Base-by-base conservation (phyloP, 1,284 basidiomycete genomes). In the Ustilago trichophora region DNA sequence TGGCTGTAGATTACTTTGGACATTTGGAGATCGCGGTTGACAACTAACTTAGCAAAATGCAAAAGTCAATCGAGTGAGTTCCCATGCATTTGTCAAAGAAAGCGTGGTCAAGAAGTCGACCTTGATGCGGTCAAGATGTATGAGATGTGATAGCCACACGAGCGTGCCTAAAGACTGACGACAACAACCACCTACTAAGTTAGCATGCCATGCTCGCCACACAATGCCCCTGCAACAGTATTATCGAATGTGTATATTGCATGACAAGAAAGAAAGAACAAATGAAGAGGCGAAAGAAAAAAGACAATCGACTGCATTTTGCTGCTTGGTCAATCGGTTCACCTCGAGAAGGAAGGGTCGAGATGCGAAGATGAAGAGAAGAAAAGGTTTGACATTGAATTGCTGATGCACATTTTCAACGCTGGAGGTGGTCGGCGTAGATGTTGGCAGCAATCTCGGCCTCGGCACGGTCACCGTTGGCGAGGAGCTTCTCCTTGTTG, bases 401-500 rank as follows among this genome's bases (percentile, higher is more conserved):
- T 29, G 27, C 13, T 7, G 27, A 29, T 29, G 27, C 7, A 29
- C n/a, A 13, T 29, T 29, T 29, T 68, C 57, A 80, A 24, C 77
- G 74, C 68, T 77, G 76, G 16, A 78, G 60, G 54, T 80, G 77
- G 48, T 78, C 77, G 31, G 71, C 65, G 38, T 74, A 72, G 31
- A 81, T 67, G 69, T 81, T 81, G 46, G 78, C 70, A 19, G 80
- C 78, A 36, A 79, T 77, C 85, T 98, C 95, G 31, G 93, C 91
- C 84, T 98, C 95, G 68, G 92, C 91, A 68, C 91, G 85, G 85
- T 98, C 96, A 60, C 96, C 96, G 80, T 97, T 98, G 35, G 92
- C 88, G 54, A 97, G 86, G 51, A 98, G 87, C 84, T 96, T 83
- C 79, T 84, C 92, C 85, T 98, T 99, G 87, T 98, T 98, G 85